Conservation (phyloP, 2,329 filamentous ascomycete species). For the Trichoderma harzianum region DNA sequence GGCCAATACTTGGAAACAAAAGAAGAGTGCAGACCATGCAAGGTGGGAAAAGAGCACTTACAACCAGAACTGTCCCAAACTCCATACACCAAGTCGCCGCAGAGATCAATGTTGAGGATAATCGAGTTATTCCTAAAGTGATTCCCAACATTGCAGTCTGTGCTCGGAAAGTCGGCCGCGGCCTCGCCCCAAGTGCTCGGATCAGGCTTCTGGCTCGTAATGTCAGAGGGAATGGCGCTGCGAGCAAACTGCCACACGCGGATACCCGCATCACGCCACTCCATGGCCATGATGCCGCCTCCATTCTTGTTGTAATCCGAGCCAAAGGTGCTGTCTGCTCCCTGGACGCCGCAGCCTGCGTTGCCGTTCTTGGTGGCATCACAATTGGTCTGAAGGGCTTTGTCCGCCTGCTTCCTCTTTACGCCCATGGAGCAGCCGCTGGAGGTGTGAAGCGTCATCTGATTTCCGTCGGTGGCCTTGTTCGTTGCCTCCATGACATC, state of each 20-base stretch:
- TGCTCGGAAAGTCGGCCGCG: conserved; percentile 62
- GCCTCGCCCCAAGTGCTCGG: conserved; percentile 61
- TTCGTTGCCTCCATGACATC: conserved; percentile 61
- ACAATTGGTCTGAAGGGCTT: conserved; percentile 44
- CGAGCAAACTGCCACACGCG: conserved; percentile 60
- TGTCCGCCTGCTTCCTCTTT: conserved; percentile 52
- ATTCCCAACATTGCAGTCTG: conserved; percentile 54
- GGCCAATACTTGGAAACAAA: not conserved
- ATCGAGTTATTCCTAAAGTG: conserved; percentile 66
- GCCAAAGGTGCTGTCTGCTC: conserved; percentile 45
- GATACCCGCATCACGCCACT: conserved; percentile 59
- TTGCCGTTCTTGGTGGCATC: conserved; percentile 50
- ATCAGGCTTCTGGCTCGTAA: conserved; percentile 51
- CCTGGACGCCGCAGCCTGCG: conserved; percentile 55
- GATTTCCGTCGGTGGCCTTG: conserved; percentile 51
- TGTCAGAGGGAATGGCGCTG: conserved; percentile 47
- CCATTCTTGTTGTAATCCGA: conserved; percentile 48
- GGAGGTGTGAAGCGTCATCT: conserved; percentile 58
- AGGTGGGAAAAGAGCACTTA: conserved; percentile 24
- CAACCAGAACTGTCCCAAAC: conserved; percentile 46
- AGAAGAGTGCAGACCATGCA: not conserved
- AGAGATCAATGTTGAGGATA: conserved; percentile 63
- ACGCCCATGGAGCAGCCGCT: conserved; percentile 50
- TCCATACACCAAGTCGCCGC: conserved; percentile 52
- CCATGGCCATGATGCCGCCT: conserved; percentile 59